Conservation (phyloP, 176 grass and related monocot genomes). For the Musa itinerans region DNA sequence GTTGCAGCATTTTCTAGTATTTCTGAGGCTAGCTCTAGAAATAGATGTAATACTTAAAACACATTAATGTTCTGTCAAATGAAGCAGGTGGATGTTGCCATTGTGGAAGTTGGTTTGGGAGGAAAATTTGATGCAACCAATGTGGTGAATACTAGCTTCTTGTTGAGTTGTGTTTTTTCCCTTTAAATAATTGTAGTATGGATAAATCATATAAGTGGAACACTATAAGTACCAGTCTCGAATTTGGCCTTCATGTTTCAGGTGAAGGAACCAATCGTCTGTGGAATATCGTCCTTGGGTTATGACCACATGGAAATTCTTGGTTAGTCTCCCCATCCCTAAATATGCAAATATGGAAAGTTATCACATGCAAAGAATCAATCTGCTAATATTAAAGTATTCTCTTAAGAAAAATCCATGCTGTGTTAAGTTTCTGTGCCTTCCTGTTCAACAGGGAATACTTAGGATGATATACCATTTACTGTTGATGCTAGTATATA, state of each 20-base stretch:
- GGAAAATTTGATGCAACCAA: conserved; percentile 96
- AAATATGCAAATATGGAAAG: background rate
- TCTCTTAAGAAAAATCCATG: no score
- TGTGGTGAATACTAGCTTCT: conserved; percentile 39
- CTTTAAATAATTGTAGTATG: background rate
- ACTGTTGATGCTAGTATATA: no score
- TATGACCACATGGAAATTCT: conserved; percentile 95
- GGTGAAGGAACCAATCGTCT: conserved; percentile 69
- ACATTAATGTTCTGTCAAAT: conserved; percentile 3
- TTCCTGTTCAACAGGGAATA: no score
- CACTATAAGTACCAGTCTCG: background rate
- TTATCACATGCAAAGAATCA: background rate
- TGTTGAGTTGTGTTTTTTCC: background rate
- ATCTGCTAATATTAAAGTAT: no score
- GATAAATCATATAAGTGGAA: no score
- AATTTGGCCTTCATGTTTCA: conserved; percentile 22
- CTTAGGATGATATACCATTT: no score
- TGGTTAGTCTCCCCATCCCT: conserved; percentile 40
- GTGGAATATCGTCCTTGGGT: conserved; percentile 85
- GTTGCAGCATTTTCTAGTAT: background rate
- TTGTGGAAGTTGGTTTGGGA: conserved; percentile 96
- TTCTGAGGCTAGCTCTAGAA: background rate
- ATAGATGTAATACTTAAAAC: background rate
- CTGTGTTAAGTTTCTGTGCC: no score
- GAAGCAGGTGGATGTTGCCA: conserved; percentile 81